Percentiles rank a stretch among this genome's conserved stretches.
phyloP scores from a whole-genome alignment of 176 grass and related monocot genomes.

The Bonia amplexicaulis region DNA sequence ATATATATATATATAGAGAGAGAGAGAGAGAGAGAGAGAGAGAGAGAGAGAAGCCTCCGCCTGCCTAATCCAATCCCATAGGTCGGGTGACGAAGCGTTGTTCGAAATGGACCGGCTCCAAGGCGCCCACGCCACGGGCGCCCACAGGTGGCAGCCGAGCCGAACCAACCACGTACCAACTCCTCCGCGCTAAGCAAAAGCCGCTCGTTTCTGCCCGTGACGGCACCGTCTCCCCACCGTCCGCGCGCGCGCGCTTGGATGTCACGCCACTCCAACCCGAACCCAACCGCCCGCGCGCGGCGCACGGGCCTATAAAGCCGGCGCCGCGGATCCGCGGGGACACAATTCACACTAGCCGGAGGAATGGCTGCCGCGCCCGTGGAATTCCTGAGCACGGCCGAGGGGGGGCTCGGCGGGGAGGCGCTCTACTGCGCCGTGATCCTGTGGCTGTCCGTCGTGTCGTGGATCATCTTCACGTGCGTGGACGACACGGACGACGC shows the following conservation, averaged over 20 bases:
- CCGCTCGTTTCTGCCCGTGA: slow-evolving; percentile 1
- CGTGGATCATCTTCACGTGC: slow-evolving; percentile 78
- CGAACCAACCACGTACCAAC: not conserved
- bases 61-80: not conserved
- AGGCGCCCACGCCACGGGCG: not conserved
- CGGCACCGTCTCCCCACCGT: not conserved
- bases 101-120: slow-evolving; percentile 14
- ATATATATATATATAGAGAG: too few species aligned
- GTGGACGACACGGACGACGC: slow-evolving; percentile 27
- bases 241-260: not conserved
- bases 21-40: too few species aligned
- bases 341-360: not conserved
- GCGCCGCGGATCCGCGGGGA: not conserved
- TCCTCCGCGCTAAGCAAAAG: slow-evolving; percentile 25
- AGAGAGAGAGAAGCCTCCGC: too few species aligned
- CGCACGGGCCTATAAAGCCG: slow-evolving; percentile 13
- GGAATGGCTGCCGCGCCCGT: not conserved
- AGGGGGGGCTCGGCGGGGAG: slow-evolving; percentile 52
- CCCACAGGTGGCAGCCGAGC: not conserved
- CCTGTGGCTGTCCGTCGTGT: slow-evolving; percentile 70
- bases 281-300: not conserved
- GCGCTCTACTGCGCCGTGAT: slow-evolving; percentile 77
- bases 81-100: not conserved
- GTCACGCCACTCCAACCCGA: not conserved
- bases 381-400: slow-evolving; percentile 35